Evolutionary conservation across 805 yeast genomes (phyloP).

Genomic region (Metschnikowia continentalis): DNA sequence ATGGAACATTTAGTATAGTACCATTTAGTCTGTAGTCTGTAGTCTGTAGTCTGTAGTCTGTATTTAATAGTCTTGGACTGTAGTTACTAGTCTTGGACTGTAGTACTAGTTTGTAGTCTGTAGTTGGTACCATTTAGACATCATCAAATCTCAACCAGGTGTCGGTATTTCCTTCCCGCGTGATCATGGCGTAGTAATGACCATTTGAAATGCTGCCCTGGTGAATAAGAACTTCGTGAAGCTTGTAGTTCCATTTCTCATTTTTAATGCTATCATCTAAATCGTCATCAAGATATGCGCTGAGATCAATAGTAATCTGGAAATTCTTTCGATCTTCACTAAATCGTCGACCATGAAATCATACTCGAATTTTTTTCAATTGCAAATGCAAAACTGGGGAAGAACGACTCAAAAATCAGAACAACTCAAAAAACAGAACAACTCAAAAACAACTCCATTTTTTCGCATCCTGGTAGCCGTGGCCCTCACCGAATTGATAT

Average conservation of each 20-base stretch:
- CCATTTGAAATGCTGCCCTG: slow-evolving; percentile 95
- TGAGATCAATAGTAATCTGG: slow-evolving; percentile 75
- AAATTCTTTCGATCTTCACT: slow-evolving; percentile 88
- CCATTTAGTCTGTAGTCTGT: no score
- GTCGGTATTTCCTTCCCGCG: slow-evolving; percentile 54
- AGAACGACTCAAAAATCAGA: slow-evolving; percentile 83
- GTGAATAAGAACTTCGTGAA: slow-evolving; percentile 94
- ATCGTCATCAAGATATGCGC: slow-evolving; percentile 69
- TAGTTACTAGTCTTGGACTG: no score
- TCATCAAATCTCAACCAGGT: slow-evolving; percentile 93
- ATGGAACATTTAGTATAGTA: no score
- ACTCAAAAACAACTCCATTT: slow-evolving; percentile 92
- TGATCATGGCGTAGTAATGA: slow-evolving; percentile 92
- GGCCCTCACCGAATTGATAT: slow-evolving; percentile 81
- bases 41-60: no score
- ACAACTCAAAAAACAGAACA: no score
- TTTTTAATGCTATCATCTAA: slow-evolving; percentile 34
- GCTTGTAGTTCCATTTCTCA: slow-evolving; percentile 70
- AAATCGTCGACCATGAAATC: slow-evolving; percentile 85
- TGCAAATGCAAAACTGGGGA: slow-evolving; percentile 92
- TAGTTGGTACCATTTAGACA: slow-evolving; percentile 35
- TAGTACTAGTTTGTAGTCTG: no score
- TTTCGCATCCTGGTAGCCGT: slow-evolving; percentile 91
- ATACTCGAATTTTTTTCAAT: slow-evolving; percentile 88
- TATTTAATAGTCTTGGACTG: no score